These are phyloP conservation scores for Silene uniflora DNA, from an alignment of 148 eudicot species.

Conservation along the genomic window DNA sequence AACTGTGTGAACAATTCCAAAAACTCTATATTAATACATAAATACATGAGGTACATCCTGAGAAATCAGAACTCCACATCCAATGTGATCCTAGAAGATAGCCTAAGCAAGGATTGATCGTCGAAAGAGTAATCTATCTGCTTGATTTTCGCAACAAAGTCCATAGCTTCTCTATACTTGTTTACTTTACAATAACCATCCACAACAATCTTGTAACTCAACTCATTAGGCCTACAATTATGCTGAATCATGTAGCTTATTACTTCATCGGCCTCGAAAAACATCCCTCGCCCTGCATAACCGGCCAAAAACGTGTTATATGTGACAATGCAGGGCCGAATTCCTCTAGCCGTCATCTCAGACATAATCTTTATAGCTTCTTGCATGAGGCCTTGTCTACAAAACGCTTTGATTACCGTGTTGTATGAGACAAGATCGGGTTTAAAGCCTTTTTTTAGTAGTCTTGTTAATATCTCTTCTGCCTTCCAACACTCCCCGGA, in stretches of 20 bases:
- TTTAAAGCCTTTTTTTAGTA: constrained; percentile 44
- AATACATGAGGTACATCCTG: constrained; percentile 14
- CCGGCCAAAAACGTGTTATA: constrained; percentile 85
- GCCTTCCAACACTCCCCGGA: constrained; percentile 87
- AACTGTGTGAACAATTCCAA: constrained; percentile 11
- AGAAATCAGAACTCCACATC: constrained; percentile 24
- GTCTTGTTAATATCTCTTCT: constrained; percentile 51
- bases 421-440: constrained; percentile 86
- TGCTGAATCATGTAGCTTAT: constrained; percentile 73
- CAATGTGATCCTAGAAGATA: constrained; percentile 44
- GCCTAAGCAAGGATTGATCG: constrained; percentile 47
- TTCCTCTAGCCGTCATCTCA: constrained; percentile 70
- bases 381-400: constrained; percentile 77
- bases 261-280: constrained; percentile 65
- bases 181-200: constrained; percentile 76
- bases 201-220: constrained; percentile 68
- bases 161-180: constrained; percentile 61
- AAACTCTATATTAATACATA: constrained; percentile 19
- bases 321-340: constrained; percentile 81
- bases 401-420: constrained; percentile 86
- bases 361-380: constrained; percentile 67
- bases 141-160: constrained; percentile 55
- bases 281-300: constrained; percentile 58
- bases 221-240: constrained; percentile 65
- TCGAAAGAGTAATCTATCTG: constrained; percentile 47